Evolutionary conservation across 2,329 filamentous ascomycete species (phyloP).

Genomic region (Dryadomyces quercivorus): DNA sequence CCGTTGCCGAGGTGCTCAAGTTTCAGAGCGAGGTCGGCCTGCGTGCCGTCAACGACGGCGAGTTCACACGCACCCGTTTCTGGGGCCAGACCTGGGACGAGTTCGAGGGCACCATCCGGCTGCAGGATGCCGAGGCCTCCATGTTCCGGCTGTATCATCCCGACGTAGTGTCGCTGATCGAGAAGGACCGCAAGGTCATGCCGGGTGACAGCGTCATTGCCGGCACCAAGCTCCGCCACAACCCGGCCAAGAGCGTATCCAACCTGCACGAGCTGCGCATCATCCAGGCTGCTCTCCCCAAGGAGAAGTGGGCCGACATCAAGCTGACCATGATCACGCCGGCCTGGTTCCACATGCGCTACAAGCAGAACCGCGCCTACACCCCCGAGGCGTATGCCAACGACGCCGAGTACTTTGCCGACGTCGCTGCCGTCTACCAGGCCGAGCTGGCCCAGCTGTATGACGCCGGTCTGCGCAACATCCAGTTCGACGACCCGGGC

Average conservation of each 20-base stretch:
- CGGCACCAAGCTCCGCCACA: slow-evolving; percentile 32
- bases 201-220: slow-evolving; percentile 43
- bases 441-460: slow-evolving; percentile 50
- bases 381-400: slow-evolving; percentile 41
- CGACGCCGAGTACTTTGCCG: slow-evolving; percentile 50
- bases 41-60: slow-evolving; percentile 57
- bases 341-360: slow-evolving; percentile 40
- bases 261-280: slow-evolving; percentile 38
- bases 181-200: slow-evolving; percentile 41
- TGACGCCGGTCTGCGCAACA: slow-evolving; percentile 48
- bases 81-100: slow-evolving; percentile 43
- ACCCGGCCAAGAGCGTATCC: slow-evolving; percentile 26
- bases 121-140: slow-evolving; percentile 36
- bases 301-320: slow-evolving; percentile 36
- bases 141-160: slow-evolving; percentile 44
- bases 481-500: slow-evolving; percentile 57
- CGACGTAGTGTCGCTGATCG: slow-evolving; percentile 40
- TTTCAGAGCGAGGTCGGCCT: slow-evolving; percentile 56
- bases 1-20: slow-evolving; percentile 55
- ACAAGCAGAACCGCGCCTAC: slow-evolving; percentile 44
- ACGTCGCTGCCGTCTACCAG: slow-evolving; percentile 54
- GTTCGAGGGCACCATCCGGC: slow-evolving; percentile 33
- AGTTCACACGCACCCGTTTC: slow-evolving; percentile 46
- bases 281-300: slow-evolving; percentile 31
- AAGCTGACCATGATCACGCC: slow-evolving; percentile 44